These are phyloP conservation scores for Aspergillus awamori DNA, from an alignment of 2,329 filamentous ascomycete species.

Conservation along the genomic window DNA sequence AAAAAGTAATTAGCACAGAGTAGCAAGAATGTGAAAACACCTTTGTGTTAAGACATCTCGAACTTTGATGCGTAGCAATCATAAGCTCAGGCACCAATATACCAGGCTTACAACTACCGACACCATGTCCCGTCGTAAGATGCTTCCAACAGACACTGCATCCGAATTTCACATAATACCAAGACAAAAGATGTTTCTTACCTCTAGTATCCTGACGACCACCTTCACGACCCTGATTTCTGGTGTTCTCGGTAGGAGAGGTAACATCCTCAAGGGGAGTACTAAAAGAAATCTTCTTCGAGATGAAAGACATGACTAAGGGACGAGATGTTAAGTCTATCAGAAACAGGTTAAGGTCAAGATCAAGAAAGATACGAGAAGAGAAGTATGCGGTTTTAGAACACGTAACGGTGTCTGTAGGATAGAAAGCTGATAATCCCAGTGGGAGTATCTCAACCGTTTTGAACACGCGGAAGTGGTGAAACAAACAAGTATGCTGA, in stretches of 20 bases:
- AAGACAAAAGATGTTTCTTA: neutral
- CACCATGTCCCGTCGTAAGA: too few relatives aligned
- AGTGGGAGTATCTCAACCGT: too few relatives aligned
- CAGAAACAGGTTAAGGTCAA: too few relatives aligned
- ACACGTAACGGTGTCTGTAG: too few relatives aligned
- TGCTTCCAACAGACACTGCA: neutral
- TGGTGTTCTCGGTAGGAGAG: neutral
- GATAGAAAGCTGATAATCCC: too few relatives aligned
- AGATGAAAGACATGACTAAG: neutral
- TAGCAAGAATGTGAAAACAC: neutral
- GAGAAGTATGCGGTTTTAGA: too few relatives aligned
- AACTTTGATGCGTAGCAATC: neutral
- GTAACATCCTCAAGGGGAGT: neutral
- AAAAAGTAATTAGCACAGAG: neutral
- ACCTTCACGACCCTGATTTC: neutral
- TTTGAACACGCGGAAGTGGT: too few relatives aligned
- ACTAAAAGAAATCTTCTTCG: neutral
- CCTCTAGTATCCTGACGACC: neutral
- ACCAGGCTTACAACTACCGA: neutral
- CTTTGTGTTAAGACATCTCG: neutral
- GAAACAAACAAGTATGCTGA: too few relatives aligned
- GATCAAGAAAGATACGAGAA: too few relatives aligned
- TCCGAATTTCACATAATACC: neutral
- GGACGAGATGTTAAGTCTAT: too few relatives aligned
- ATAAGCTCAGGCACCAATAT: neutral